Evolutionary conservation across 495 filamentous ascomycete genomes (phyloP), one percentile per base, ranked within the genome.

Genomic region (Neurospora cerealis): DNA sequence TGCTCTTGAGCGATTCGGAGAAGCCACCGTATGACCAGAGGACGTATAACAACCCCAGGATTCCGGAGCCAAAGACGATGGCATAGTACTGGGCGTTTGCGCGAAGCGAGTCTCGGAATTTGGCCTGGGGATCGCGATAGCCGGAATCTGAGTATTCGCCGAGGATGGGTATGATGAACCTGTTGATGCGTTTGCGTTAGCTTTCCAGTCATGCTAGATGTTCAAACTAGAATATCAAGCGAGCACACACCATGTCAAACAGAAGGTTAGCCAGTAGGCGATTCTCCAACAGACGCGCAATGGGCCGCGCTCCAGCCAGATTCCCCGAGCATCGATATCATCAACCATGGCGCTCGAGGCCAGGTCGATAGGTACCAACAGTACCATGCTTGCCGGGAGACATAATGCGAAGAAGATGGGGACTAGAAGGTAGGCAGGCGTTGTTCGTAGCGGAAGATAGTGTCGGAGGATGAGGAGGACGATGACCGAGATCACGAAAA

Each of bases 181-280:
- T 93, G 74, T 37, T 66, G 6, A 3, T 17, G 2, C 6, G 54
- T 34, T 36, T 15, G 24, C 24, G 28, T 66, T 34, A 62, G 36
- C 13, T 38, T 69, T 46, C 78, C 21, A 78, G 78, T 41, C 15
- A 34, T 34, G 54, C 28, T 19, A 32, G 1, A 60, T 60, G 4
- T 60, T 2, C 0, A 38, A 9, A 9, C 5, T 5, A 15, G n/a
- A 21, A 37, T 28, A 2, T n/a, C 13, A 9, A 46, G 24, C 41
- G 48, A 75, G 69, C 21, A 76, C 84, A 48, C 84, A 95, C 95
- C 96, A 99, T 42, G 96, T 98, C 77, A 99, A 85, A 69, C 89
- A 88, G 79, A 99, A 99, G 34, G 95, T 98, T 62, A 99, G 85
- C 96, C 96, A 99, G 83, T 99, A 99, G 40, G 92, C 90, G 70